Conservation (phyloP, 768 basidiomycete genomes). For the Xerocomellus chrysenteron region DNA sequence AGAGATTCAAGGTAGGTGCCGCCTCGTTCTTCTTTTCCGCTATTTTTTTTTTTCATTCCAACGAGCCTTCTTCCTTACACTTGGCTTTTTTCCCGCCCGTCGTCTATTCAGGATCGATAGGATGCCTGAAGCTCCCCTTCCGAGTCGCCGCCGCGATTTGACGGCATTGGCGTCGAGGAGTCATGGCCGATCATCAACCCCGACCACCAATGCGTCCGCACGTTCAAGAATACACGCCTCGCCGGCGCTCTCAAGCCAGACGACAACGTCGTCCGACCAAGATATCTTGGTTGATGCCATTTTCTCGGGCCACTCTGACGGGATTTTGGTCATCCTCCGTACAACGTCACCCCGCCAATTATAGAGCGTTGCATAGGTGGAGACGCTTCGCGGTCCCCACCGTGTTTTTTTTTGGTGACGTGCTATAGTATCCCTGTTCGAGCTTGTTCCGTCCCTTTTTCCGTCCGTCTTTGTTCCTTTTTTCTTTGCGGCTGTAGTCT, state of each 20-base stretch:
- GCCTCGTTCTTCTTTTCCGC: not conserved
- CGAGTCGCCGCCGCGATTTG: constrained; percentile 33
- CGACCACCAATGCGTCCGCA: not conserved
- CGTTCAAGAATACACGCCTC: constrained; percentile 12
- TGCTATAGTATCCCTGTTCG: not conserved
- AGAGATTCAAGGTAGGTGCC: constrained; percentile 53
- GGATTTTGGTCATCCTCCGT: constrained; percentile 76
- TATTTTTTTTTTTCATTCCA: not conserved
- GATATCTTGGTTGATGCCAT: constrained; percentile 72
- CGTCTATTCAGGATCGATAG: constrained; percentile 23
- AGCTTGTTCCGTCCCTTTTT: not conserved
- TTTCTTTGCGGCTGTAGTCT: not conserved
- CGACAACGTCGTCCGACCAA: constrained; percentile 5
- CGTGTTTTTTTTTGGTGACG: not conserved
- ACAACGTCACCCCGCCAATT: constrained; percentile 32
- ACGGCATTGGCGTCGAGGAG: constrained; percentile 14
- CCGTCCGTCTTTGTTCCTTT: not conserved
- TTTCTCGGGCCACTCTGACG: constrained; percentile 84
- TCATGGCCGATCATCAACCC: constrained; percentile 11
- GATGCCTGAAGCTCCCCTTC: constrained; percentile 24
- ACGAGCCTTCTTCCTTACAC: not conserved
- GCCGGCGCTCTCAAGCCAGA: not conserved
- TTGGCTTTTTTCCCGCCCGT: not conserved
- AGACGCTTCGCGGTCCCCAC: not conserved
- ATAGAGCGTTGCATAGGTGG: not conserved